Conservation (phyloP, 2,329 filamentous ascomycete species). For the Tolypocladium paradoxum region DNA sequence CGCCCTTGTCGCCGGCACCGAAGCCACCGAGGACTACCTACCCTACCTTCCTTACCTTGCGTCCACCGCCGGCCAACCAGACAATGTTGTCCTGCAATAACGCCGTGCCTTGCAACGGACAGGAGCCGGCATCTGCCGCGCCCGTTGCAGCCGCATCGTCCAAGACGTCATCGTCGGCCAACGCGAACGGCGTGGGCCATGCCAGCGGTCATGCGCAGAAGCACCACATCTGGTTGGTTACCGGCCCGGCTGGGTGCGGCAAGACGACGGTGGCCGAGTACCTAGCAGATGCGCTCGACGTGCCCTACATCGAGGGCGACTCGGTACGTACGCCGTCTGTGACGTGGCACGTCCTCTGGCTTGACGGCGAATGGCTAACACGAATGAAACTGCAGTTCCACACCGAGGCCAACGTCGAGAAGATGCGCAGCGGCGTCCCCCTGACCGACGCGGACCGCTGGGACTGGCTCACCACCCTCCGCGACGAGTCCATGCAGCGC, state of each 20-base stretch:
- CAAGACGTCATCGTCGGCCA: conserved; percentile 10
- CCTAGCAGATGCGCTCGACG: conserved; percentile 47
- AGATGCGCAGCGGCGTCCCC: conserved; percentile 77
- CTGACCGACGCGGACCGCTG: conserved; percentile 89
- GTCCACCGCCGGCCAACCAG: background rate
- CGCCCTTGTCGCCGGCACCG: background rate
- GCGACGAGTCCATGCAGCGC: conserved; percentile 52
- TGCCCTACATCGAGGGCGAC: conserved; percentile 70
- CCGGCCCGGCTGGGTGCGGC: conserved; percentile 67
- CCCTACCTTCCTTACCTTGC: too few species aligned
- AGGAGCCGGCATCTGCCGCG: conserved; percentile 17
- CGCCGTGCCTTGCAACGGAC: conserved; percentile 32
- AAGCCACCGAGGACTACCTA: too few species aligned
- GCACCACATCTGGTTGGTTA: conserved; percentile 70
- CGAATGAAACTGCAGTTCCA: conserved; percentile 46
- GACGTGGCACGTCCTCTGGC: background rate
- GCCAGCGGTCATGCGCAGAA: conserved; percentile 12
- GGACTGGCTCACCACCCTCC: conserved; percentile 85
- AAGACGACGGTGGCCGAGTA: conserved; percentile 66
- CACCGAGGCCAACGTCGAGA: conserved; percentile 69
- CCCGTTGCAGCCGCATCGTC: conserved; percentile 1
- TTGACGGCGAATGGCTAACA: background rate
- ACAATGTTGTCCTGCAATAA: conserved; percentile 42
- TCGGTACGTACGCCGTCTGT: conserved; percentile 38
- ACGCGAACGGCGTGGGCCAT: conserved; percentile 15